A percentile compares a stretch with the other conserved stretches of the same genome.
Conservation (phyloP, 768 basidiomycete genomes). For the Obba rivulosa region DNA sequence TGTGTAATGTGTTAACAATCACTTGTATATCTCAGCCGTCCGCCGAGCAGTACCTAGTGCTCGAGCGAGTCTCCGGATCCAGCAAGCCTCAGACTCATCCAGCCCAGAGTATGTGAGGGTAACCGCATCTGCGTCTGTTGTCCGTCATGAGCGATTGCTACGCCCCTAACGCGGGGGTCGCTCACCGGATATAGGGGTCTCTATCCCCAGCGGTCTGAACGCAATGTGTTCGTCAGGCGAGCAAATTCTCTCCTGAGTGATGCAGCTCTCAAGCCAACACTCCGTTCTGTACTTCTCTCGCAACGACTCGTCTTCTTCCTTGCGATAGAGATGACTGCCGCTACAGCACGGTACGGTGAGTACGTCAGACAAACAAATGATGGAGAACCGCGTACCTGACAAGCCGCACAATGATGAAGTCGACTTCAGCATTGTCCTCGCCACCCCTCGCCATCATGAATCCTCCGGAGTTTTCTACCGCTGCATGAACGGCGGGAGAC, state of each 20-base stretch:
- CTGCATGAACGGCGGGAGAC: slow-evolving; percentile 46
- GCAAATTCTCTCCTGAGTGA: slow-evolving; percentile 71
- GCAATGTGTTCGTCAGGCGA: slow-evolving; percentile 60
- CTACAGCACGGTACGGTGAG: slow-evolving; percentile 28
- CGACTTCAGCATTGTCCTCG: slow-evolving; percentile 38
- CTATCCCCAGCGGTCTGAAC: slow-evolving; percentile 59
- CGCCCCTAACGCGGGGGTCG: neutral
- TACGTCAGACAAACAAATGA: neutral
- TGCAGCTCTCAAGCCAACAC: slow-evolving; percentile 89
- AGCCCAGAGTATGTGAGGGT: slow-evolving; percentile 72
- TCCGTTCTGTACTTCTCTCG: slow-evolving; percentile 74
- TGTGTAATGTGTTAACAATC: slow-evolving; percentile 17
- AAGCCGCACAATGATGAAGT: slow-evolving; percentile 67
- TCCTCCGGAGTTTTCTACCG: slow-evolving; percentile 60
- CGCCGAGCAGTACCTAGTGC: slow-evolving; percentile 49
- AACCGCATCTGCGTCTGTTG: slow-evolving; percentile 50
- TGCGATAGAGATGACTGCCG: slow-evolving; percentile 61
- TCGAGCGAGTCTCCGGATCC: slow-evolving; percentile 58
- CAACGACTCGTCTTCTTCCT: slow-evolving; percentile 43
- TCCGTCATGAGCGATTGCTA: neutral
- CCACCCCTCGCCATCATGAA: slow-evolving; percentile 32
- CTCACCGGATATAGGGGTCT: slow-evolving; percentile 55
- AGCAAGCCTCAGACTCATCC: slow-evolving; percentile 61
- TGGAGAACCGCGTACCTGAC: slow-evolving; percentile 47
- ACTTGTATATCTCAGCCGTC: neutral